These are phyloP conservation scores for Solanum hybrid DNA, from an alignment of 305 asterid genomes.

Conservation along the genomic window DNA sequence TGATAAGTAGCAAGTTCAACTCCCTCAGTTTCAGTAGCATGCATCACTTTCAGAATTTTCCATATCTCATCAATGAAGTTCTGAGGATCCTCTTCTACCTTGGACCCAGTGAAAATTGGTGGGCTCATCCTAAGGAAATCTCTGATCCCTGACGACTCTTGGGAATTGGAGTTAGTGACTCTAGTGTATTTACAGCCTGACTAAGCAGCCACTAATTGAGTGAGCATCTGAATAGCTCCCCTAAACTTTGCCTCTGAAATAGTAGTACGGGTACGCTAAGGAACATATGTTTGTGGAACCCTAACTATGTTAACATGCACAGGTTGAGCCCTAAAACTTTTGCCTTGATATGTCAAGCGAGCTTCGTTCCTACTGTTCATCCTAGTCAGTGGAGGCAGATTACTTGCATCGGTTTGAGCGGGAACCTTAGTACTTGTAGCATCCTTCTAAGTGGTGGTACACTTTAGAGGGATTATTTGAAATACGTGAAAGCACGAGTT, in stretches of 20 bases:
- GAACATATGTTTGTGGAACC: neutral
- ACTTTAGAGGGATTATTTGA: neutral
- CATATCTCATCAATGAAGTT: neutral
- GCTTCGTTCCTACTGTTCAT: neutral
- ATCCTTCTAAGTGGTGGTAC: neutral
- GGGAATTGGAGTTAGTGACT: neutral
- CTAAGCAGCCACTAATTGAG: neutral
- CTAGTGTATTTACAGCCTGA: neutral
- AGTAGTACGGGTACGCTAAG: neutral
- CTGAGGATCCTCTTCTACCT: neutral
- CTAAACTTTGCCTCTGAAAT: neutral
- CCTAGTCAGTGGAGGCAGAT: neutral
- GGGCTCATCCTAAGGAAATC: neutral
- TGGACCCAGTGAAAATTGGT: neutral
- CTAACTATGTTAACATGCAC: neutral
- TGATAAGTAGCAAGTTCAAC: neutral
- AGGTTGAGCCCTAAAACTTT: neutral
- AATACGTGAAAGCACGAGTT: neutral
- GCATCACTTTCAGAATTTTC: neutral
- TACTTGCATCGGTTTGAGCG: neutral
- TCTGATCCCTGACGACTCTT: neutral
- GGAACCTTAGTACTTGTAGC: neutral
- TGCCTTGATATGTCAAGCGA: neutral
- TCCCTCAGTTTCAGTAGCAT: neutral
- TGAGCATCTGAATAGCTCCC: neutral